These are phyloP conservation scores for Talaromyces sp. DNA, from an alignment of 2,329 filamentous ascomycete species.

Conservation along the genomic window DNA sequence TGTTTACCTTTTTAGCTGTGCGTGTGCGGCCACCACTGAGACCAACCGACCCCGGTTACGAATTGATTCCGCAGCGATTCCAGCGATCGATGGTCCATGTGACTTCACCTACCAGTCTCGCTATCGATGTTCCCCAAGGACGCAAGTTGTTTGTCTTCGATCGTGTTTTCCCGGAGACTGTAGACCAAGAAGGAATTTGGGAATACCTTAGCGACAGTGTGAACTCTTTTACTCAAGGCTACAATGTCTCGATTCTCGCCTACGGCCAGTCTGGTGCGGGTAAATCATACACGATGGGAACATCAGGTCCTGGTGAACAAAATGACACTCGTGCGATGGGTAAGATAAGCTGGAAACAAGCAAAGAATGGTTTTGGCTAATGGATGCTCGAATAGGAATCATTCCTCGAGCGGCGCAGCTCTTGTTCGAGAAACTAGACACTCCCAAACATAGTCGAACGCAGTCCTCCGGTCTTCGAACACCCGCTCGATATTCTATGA, in stretches of 20 bases:
- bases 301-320: conserved; percentile 78
- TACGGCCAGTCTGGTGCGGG: conserved; percentile 97
- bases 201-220: conserved; percentile 91
- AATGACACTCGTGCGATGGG: conserved; percentile 69
- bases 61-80: conserved; percentile 93
- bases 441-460: conserved; percentile 55
- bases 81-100: conserved; percentile 90
- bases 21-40: conserved; percentile 85
- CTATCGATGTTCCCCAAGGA: conserved; percentile 87
- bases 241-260: conserved; percentile 95
- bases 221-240: conserved; percentile 84
- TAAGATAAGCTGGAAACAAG: conserved; percentile 46
- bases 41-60: conserved; percentile 82
- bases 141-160: conserved; percentile 97
- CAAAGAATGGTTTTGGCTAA: not conserved
- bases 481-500: conserved; percentile 72
- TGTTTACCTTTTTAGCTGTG: conserved; percentile 62
- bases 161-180: conserved; percentile 80
- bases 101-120: conserved; percentile 75
- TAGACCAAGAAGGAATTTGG: conserved; percentile 86
- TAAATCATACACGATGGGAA: conserved; percentile 99
- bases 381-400: conserved; percentile 61
- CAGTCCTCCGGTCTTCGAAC: conserved; percentile 75
- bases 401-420: conserved; percentile 84
- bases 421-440: conserved; percentile 83